Conservation (phyloP, 306 rosid species). For the Crataegus laevigata region DNA sequence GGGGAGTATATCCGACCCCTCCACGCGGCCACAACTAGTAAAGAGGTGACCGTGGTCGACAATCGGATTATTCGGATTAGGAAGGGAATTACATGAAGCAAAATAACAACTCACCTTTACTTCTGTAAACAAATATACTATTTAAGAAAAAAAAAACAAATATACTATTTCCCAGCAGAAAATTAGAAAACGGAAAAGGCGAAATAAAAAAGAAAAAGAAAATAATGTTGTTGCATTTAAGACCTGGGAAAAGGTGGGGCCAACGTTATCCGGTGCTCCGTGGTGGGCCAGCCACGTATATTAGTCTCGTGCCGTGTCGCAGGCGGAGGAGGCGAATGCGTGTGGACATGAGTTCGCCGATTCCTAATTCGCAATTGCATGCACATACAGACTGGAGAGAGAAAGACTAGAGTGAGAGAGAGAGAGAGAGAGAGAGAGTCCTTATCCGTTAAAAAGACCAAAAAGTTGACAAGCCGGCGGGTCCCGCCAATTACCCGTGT, state of each 20-base stretch:
- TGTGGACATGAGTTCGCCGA: neutral
- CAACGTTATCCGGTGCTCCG: neutral
- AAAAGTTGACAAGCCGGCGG: neutral
- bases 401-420: neutral
- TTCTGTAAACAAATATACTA: neutral
- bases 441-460: constrained; percentile 26
- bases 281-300: neutral
- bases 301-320: constrained; percentile 2
- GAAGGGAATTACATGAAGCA: neutral
- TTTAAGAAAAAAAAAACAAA: neutral
- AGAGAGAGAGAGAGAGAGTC: neutral
- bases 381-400: neutral
- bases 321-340: neutral
- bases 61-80: neutral
- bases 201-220: neutral
- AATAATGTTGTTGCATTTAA: neutral
- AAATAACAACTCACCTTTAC: neutral
- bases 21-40: neutral
- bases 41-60: neutral
- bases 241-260: neutral
- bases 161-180: neutral
- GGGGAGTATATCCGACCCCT: neutral
- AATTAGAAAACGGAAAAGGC: neutral
- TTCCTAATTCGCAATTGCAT: no score
- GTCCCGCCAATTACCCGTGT: neutral